phyloP scores from a whole-genome alignment of 805 yeast species.

The Soucietia sequanensis region DNA sequence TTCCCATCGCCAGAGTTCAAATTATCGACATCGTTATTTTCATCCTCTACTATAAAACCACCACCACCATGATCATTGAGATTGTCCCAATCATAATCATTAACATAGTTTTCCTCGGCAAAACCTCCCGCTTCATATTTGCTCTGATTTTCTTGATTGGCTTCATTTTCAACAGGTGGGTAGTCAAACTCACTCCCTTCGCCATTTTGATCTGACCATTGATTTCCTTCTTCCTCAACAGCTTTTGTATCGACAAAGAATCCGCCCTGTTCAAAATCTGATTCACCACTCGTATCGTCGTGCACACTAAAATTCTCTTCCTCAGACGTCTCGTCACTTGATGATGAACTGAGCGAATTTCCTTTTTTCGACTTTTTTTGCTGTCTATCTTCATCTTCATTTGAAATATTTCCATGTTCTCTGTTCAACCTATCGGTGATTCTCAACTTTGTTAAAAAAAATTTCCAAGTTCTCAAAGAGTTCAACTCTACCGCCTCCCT shows the following conservation, averaged over 20 bases:
- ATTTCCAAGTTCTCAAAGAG: constrained; percentile 55
- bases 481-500: constrained; percentile 43
- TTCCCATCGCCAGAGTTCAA: too few species aligned
- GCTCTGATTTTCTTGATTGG: too few species aligned
- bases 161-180: too few species aligned
- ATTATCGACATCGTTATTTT: too few species aligned
- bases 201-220: too few species aligned
- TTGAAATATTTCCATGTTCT: constrained; percentile 46
- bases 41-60: too few species aligned
- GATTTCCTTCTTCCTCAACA: constrained; percentile 4
- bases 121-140: background rate
- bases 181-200: too few species aligned
- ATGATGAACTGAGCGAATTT: too few species aligned
- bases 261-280: constrained; percentile 3
- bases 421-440: constrained; percentile 46
- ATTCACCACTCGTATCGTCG: constrained; percentile 1
- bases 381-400: constrained; percentile 4
- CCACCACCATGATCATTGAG: too few species aligned
- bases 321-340: background rate
- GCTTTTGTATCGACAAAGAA: constrained; percentile 5
- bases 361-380: background rate
- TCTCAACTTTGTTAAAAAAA: constrained; percentile 48
- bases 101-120: background rate
- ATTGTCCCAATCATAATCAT: background rate
- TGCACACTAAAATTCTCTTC: constrained; percentile 21